These are phyloP conservation scores for Serendipita sp. DNA, from an alignment of 768 basidiomycete species.

Conservation along the genomic window DNA sequence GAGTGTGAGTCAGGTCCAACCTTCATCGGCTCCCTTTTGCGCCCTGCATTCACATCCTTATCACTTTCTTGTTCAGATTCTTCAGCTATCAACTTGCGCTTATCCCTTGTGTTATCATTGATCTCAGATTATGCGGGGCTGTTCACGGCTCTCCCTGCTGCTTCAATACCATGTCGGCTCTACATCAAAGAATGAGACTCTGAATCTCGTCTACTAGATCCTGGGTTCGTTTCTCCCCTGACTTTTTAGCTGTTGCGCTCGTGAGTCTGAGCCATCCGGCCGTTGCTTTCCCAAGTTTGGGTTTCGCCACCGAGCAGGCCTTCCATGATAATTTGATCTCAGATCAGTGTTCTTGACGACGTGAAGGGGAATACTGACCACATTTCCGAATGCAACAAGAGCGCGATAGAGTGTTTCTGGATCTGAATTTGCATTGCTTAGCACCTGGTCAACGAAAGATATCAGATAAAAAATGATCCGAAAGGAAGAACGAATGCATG, in stretches of 20 bases:
- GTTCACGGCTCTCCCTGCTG: too few relatives aligned
- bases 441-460: not conserved
- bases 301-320: not conserved
- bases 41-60: not conserved
- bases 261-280: constrained; percentile 1
- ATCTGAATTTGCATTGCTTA: constrained; percentile 10
- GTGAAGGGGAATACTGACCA: constrained; percentile 15
- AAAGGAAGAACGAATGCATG: constrained; percentile 7
- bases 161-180: not conserved
- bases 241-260: constrained; percentile 5
- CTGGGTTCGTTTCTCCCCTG: constrained; percentile 9
- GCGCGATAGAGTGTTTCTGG: constrained; percentile 21
- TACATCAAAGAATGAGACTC: not conserved
- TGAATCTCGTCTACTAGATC: not conserved
- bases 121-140: too few relatives aligned
- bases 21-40: too few relatives aligned
- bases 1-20: too few relatives aligned
- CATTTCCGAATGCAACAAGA: constrained; percentile 22
- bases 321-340: not conserved
- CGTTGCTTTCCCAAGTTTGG: not conserved
- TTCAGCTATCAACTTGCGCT: too few relatives aligned
- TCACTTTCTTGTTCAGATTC: not conserved
- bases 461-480: not conserved
- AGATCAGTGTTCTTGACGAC: too few relatives aligned
- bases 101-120: too few relatives aligned